These are phyloP conservation scores for Mrakia gelida DNA, from an alignment of 768 basidiomycete genomes.

Conservation along the genomic window DNA sequence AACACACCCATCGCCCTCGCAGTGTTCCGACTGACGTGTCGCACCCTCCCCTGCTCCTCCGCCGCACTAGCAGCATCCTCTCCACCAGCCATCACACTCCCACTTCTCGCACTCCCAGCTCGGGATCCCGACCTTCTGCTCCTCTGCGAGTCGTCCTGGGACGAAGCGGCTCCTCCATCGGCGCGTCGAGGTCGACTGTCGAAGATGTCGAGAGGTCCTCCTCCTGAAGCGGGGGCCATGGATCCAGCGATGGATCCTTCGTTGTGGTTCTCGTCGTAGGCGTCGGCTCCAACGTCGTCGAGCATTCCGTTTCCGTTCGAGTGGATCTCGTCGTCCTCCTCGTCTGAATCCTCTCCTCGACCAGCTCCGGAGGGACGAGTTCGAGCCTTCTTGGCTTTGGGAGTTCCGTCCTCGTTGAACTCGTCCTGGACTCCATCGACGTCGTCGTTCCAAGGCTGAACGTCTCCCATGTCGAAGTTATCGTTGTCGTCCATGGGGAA, in stretches of 20 bases:
- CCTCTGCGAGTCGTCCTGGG: slow-evolving; percentile 11
- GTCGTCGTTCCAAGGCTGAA: slow-evolving; percentile 21
- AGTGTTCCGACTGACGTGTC: slow-evolving; percentile 70
- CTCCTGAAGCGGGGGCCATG: slow-evolving; percentile 1
- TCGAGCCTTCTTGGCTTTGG: not conserved
- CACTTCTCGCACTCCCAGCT: slow-evolving; percentile 17
- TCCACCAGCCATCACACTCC: slow-evolving; percentile 25
- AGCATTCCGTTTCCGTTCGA: slow-evolving; percentile 7
- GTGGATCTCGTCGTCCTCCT: slow-evolving; percentile 39
- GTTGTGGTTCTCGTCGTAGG: slow-evolving; percentile 25
- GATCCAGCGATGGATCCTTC: slow-evolving; percentile 37
- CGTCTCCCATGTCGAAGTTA: slow-evolving; percentile 18
- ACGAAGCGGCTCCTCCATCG: slow-evolving; percentile 50
- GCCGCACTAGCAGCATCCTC: slow-evolving; percentile 30
- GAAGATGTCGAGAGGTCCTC: slow-evolving; percentile 66
- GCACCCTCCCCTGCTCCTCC: not conserved
- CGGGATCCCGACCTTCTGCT: slow-evolving; percentile 9
- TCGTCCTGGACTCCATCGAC: slow-evolving; percentile 1
- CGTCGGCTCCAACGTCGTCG: slow-evolving; percentile 43
- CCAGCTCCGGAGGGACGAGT: not conserved
- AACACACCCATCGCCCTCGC: slow-evolving; percentile 74
- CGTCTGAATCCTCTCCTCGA: slow-evolving; percentile 50
- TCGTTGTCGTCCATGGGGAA: slow-evolving; percentile 24
- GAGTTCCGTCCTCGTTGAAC: slow-evolving; percentile 13
- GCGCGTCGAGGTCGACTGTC: slow-evolving; percentile 55